These are phyloP conservation scores for Gossypium mustelinum DNA, from an alignment of 345 rosid genomes.

Conservation along the genomic window DNA sequence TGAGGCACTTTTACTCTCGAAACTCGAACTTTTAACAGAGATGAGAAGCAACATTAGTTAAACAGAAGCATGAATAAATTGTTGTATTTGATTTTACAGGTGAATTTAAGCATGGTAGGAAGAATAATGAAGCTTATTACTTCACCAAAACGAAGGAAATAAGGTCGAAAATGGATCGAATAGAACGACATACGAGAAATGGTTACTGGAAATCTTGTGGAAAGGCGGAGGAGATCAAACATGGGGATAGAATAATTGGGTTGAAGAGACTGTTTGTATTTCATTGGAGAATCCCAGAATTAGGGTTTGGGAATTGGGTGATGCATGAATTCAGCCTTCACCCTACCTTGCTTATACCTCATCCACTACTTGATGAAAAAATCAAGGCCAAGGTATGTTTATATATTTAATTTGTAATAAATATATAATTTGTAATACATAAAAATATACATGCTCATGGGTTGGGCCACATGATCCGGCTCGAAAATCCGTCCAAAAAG, in stretches of 20 bases:
- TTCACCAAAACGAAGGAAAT: neutral
- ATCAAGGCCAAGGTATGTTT: neutral
- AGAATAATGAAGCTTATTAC: neutral
- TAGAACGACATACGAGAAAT: neutral
- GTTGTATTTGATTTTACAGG: neutral
- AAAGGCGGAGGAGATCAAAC: neutral
- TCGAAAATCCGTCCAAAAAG: accelerated
- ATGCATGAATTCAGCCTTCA: neutral
- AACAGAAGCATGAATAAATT: no score
- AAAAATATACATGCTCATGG: no score
- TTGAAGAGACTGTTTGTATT: neutral
- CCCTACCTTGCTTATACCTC: neutral
- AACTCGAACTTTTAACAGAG: no score
- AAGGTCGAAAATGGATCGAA: neutral
- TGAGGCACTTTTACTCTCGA: no score
- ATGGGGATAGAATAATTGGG: neutral
- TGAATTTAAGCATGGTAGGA: neutral
- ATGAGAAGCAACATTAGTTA: no score
- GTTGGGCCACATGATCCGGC: no score
- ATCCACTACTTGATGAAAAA: neutral
- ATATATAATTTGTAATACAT: no score
- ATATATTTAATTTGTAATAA: no score
- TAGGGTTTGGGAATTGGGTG: neutral
- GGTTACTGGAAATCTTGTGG: neutral
- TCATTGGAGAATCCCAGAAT: neutral